Evolutionary conservation across 2,329 filamentous ascomycete species (phyloP), one percentile per base, ranked within the genome.

Genomic region (Talaromyces sp.): DNA sequence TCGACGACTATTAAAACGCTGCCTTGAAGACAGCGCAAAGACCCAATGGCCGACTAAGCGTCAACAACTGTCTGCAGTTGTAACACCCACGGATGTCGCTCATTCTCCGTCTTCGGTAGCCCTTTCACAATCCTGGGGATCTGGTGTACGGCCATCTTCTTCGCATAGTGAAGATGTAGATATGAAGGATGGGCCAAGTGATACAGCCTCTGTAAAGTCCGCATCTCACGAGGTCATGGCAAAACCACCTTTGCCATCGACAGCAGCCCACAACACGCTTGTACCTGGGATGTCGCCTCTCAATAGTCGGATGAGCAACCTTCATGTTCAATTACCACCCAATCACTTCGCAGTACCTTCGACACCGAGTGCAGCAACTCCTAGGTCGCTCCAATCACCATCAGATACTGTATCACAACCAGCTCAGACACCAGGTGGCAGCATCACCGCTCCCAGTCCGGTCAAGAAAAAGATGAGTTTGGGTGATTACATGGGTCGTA

Each of bases 401-500:
- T 72, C 70, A 68, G 73, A 75, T 43, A 66, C 72, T 19, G 67
- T 71, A 13, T 72, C 73, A 41, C 69, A 68, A 41, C 59, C 66
- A 43, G 47, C 70, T 9, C 70, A 73, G 31, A 64, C 71, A 27
- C 68, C 73, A 11, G 69, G 71, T 5, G 69, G 74, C n/a, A 71
- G 71, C 47, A 67, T 76, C 9, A 73, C 77, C 8, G 77, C 79
- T n/a, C 78, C 81, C 31, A 82, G 79, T 68, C 81, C 81, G 2
- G 76, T 78, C 19, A 82, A 83, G 71, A 84, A 83, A 71, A 83
- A 83, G 67, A 74, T 83, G 57, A 83, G 80, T 68, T 70, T 84
- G 22, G 81, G 81, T 52, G 82, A 84, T 68, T 84, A 84, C 67
- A 75, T 82, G 62, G 81, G 75, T 59, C 77, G 78, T 61, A 75